Evolutionary conservation across 2,329 filamentous ascomycete genomes (phyloP).

Genomic region (Incumbomyces lentus): DNA sequence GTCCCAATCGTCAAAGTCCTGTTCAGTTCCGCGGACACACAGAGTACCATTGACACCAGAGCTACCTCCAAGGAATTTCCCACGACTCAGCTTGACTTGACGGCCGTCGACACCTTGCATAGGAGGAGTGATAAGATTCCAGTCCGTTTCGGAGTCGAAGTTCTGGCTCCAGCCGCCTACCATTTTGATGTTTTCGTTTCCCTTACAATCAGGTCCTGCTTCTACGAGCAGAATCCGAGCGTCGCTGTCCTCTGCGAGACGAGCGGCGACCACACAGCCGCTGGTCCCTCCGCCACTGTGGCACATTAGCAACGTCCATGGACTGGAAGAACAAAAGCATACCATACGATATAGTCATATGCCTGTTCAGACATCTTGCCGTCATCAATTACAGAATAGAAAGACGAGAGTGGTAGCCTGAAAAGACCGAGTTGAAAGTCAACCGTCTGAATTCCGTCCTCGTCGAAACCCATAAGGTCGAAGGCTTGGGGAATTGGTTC

Average conservation of each 20-base stretch:
- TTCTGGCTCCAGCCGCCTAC: slow-evolving; percentile 32
- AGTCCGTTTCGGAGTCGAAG: slow-evolving; percentile 34
- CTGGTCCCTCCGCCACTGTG: slow-evolving; percentile 36
- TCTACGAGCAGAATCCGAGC: slow-evolving; percentile 37
- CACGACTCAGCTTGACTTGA: slow-evolving; percentile 34
- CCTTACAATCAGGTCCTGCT: slow-evolving; percentile 37
- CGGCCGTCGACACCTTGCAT: slow-evolving; percentile 32
- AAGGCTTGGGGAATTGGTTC: too few relatives aligned
- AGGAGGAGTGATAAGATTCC: slow-evolving; percentile 34
- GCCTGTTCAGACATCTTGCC: slow-evolving; percentile 11
- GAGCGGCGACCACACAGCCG: slow-evolving; percentile 40
- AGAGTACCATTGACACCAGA: slow-evolving; percentile 37
- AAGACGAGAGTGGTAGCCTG: too few relatives aligned
- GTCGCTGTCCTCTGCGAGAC: slow-evolving; percentile 36
- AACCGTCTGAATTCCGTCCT: too few relatives aligned
- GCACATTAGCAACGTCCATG: neutral
- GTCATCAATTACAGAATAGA: too few relatives aligned
- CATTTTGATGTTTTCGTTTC: slow-evolving; percentile 39
- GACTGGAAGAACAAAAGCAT: too few relatives aligned
- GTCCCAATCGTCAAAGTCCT: slow-evolving; percentile 48
- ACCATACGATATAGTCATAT: slow-evolving; percentile 24
- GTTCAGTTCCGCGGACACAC: slow-evolving; percentile 33
- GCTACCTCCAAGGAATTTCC: slow-evolving; percentile 33
- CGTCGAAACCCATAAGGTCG: too few relatives aligned
- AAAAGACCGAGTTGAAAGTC: too few relatives aligned